Conservation (phyloP, 164 flowering plant genomes). For the Umbellularia californica region DNA sequence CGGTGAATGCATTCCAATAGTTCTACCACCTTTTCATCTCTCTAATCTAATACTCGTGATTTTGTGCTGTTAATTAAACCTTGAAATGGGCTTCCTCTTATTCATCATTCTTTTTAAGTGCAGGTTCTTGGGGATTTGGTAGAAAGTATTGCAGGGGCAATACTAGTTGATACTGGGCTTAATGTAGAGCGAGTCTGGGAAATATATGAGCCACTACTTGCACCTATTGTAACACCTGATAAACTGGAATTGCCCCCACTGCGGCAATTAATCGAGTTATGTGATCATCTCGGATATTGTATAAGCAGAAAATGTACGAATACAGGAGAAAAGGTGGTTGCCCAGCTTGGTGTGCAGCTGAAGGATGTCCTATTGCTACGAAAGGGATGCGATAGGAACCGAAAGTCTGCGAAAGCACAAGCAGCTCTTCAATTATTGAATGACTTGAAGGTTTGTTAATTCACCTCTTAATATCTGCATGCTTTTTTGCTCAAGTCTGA, state of each 20-base stretch:
- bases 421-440: constrained; percentile 66
- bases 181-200: constrained; percentile 77
- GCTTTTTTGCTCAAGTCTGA: background rate
- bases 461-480: background rate
- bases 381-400: constrained; percentile 45
- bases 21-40: background rate
- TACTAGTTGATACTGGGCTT: constrained; percentile 64
- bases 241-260: constrained; percentile 69
- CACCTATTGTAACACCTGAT: constrained; percentile 92
- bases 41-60: background rate
- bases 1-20: background rate
- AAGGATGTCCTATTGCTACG: constrained; percentile 51
- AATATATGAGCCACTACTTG: constrained; percentile 59
- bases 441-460: constrained; percentile 60
- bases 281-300: constrained; percentile 72
- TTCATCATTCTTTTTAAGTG: constrained; percentile 4
- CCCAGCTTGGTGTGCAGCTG: constrained; percentile 60
- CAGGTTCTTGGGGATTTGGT: constrained; percentile 93
- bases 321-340: constrained; percentile 46
- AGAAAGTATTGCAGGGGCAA: constrained; percentile 92
- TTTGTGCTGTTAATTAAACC: background rate
- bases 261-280: constrained; percentile 65
- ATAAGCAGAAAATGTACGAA: constrained; percentile 35
- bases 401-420: constrained; percentile 63
- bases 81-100: background rate